Evolutionary conservation across 1,284 basidiomycete genomes (phyloP), one percentile per base, ranked within the genome.

Genomic region (Exsudoporus floridanus): DNA sequence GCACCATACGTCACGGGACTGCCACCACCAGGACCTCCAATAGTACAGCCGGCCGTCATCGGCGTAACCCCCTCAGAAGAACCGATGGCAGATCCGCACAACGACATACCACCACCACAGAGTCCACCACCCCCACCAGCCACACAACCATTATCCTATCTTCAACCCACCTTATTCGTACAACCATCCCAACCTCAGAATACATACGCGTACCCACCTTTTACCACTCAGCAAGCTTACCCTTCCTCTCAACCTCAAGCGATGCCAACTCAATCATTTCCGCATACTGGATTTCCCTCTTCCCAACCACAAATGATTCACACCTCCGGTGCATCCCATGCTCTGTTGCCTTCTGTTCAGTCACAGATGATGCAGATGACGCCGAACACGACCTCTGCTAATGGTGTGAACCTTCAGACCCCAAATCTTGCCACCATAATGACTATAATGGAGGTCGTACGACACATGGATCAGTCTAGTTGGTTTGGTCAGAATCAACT

Each of bases 371-470:
- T 46, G 49, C 62, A 55, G 34, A 56, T 53, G 52, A 21, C 47
- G 14, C 28, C 53, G 28, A 58, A 55, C 25, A 16, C 27, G 19
- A 19, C 54, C 35, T 28, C 63, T 9, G 27, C 42, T 14, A 49
- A 51, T 48, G 53, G 38, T n/a, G 36, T 42, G 23, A 69, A 62
- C 31, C 35, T 56, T 37, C 65, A 65, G 25, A 21, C 36, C 19
- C 53, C 53, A 18, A 65, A 64, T 52, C 49, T 67, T 44, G 64
- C 64, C 19, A 53, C 65, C 10, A 45, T 71, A 7, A 69, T 69
- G 70, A 70, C 66, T 8, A 66, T 69, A 41, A 58, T 71, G 64
- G 66, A 69, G 46, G 67, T 72, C 31, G 52, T 69, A 42, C 62
- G 70, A 50, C 67, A 62, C 34, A 65, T 64, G 58, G 61, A 61